Evolutionary conservation across 2,329 filamentous ascomycete species (phyloP), one percentile per base, ranked within the genome.

Genomic region (Xylaria sp.): DNA sequence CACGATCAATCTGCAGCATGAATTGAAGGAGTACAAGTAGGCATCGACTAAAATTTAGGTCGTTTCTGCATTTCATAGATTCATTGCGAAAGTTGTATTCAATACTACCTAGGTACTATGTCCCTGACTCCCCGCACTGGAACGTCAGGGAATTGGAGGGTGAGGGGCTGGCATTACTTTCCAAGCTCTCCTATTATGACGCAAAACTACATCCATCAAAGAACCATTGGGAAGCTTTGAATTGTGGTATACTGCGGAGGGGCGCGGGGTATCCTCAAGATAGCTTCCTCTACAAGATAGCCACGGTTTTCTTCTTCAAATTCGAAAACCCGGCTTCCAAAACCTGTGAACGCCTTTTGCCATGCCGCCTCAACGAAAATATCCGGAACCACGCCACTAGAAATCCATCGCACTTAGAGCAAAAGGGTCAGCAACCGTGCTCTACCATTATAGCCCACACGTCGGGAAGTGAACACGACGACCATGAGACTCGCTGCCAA

Each of bases 381-480:
- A 25, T 54, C 3, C 4, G 13, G 51, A 50, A 35, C 13, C 25
- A 40, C 27, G 54, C 55, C 6, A 29, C 60, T 71, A 71, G 54
- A 71, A 71, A 57, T 71, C 69, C 69, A 71, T 71, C 13, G 66
- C 66, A 53, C 69, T 71, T 71, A 16, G 35, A 60, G 60, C 35
- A 25, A 21, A 62, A 58, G 25, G 16, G 63, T 71, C 25, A 71
- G 69, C n/a, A 57, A 47, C 58, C 21, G 27, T 54, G 12, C 2
- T 13, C 25, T 12, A 9, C 27, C 3, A 35, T 40, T 10, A n/a
- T 32, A 21, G 13, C 4, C n/a, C 27, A 21, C 6, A 57, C n/a
- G 27, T 10, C 8, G 18, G 4, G 18, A 40, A 55, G 12, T n/a
- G 35, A 6, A 12, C 13, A 13, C 12, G 12, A n/a, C 18, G 40